A percentile compares a stretch with the other conserved stretches of the same genome.
phyloP scores from a whole-genome alignment of 2,329 filamentous ascomycete genomes.

The Colletotrichum musae region DNA sequence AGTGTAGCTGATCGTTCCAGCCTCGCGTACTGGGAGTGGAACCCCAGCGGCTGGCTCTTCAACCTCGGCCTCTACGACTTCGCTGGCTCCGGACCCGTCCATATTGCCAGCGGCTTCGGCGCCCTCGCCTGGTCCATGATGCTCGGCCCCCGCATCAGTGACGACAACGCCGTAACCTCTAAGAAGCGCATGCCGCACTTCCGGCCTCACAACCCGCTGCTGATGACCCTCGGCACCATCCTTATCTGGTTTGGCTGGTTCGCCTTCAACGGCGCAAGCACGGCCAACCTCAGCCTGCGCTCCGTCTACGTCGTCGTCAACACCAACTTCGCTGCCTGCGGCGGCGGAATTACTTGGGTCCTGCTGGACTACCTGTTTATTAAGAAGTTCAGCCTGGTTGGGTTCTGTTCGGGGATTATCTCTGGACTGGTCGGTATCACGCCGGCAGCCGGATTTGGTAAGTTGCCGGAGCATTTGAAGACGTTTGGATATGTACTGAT shows the following conservation, averaged over 20 bases:
- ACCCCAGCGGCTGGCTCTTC: conserved; percentile 75
- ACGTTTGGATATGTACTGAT: no score
- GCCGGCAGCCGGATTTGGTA: conserved; percentile 77
- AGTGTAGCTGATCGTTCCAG: no score
- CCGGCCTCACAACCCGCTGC: conserved; percentile 74
- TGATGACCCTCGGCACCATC: conserved; percentile 75
- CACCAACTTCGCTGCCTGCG: conserved; percentile 70
- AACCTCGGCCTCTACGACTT: conserved; percentile 73
- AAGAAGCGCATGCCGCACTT: conserved; percentile 50
- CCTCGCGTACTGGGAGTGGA: conserved; percentile 78
- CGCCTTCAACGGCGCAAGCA: conserved; percentile 64
- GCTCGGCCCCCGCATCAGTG: conserved; percentile 69
- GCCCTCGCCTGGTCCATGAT: conserved; percentile 75
- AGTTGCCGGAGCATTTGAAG: neutral
- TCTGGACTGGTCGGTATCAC: conserved; percentile 91
- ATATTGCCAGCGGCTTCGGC: conserved; percentile 74
- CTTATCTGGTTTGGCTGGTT: conserved; percentile 77
- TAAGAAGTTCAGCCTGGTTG: conserved; percentile 65
- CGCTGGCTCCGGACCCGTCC: conserved; percentile 74
- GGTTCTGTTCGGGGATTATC: conserved; percentile 90
- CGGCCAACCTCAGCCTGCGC: conserved; percentile 66
- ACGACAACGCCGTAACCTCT: conserved; percentile 60
- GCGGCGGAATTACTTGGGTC: conserved; percentile 67
- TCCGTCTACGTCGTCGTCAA: conserved; percentile 70
- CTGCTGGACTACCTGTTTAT: conserved; percentile 66